phyloP scores from a whole-genome alignment of 257 asterid genomes.

The Solanum rostratum region DNA sequence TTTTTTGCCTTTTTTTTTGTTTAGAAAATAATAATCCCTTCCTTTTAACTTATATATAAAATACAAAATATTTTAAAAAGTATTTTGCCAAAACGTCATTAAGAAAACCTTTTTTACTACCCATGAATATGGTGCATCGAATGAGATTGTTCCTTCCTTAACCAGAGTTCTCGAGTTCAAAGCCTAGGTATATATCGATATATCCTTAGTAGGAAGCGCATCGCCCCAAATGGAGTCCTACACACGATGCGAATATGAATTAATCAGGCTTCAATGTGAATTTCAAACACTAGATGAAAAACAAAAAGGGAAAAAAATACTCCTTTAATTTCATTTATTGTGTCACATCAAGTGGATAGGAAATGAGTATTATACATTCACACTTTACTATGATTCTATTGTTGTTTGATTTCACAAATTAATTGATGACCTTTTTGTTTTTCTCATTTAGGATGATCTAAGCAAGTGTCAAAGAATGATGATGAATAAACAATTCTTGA shows the following conservation, averaged over 20 bases:
- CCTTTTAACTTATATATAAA: not conserved
- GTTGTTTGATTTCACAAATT: not conserved
- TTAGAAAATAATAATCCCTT: not conserved
- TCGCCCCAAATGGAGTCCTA: too few species aligned
- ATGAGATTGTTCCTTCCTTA: too few species aligned
- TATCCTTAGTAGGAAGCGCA: too few species aligned
- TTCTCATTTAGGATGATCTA: slow-evolving; percentile 30
- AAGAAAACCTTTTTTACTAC: not conserved
- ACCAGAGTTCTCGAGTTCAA: too few species aligned
- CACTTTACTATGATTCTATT: not conserved
- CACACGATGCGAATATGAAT: too few species aligned
- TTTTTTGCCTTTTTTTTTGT: not conserved
- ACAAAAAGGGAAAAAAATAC: too few species aligned
- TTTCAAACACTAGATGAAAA: too few species aligned
- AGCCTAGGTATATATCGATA: too few species aligned
- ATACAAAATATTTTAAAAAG: too few species aligned
- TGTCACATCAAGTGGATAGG: not conserved
- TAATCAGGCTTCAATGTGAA: too few species aligned
- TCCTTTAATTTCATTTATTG: not conserved
- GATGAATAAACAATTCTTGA: slow-evolving; percentile 12
- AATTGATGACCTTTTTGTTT: not conserved
- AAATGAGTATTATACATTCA: not conserved
- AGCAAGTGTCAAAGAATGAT: slow-evolving; percentile 29
- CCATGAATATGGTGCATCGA: too few species aligned
- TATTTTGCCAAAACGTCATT: not conserved